Evolutionary conservation across 1,284 basidiomycete species (phyloP), one percentile per base, ranked within the genome.

Genomic region (Pisolithus thermaeus): DNA sequence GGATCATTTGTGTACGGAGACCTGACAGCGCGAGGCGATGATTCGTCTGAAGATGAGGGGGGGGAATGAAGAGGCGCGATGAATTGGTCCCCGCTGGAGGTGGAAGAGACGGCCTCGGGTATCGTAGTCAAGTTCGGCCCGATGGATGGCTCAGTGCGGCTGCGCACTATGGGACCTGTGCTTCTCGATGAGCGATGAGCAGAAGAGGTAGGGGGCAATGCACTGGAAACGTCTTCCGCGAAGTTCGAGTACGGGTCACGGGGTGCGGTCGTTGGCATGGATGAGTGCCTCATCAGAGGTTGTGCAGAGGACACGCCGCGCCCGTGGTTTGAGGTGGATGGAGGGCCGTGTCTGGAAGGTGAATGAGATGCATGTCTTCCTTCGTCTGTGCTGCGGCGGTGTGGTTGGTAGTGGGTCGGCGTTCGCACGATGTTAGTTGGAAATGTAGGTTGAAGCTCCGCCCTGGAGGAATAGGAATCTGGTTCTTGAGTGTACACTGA

Each of bases 341-440:
- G 47, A 1, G 56, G 51, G 20, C 43, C 51, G 47, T 56, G 59
- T 22, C 58, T 59, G 8, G 66, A 66, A n/a, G 61, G 64, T 11
- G 63, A 61, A n/a, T 56, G 60, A 16, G 62, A 51, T 16, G 37
- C 36, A 36, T 38, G 49, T 46, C 46, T 46, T 45, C 50, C n/a
- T 16, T 62, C 61, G 27, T 63, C 56, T 5, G 51, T 52, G 39
- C 60, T 61, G 32, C 59, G 59, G 46, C 61, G 61, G 4, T 56
- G 9, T 23, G 53, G 55, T 44, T 58, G 63, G 45, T 64, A 62
- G 52, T 58, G 64, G 44, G 47, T 66, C 56, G 85, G 85, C 3
- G 79, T 84, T 43, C 84, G 80, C 23, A 87, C 71, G 62, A 86
- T 82, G 43, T 70, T 78, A 18, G 78, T 61, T 2, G 82, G 81